A percentile compares a stretch with the other conserved stretches of the same genome.
These are phyloP conservation scores for Dictyostelium firmibasis DNA, from an alignment of 78 protist genomes.

Conservation along the genomic window DNA sequence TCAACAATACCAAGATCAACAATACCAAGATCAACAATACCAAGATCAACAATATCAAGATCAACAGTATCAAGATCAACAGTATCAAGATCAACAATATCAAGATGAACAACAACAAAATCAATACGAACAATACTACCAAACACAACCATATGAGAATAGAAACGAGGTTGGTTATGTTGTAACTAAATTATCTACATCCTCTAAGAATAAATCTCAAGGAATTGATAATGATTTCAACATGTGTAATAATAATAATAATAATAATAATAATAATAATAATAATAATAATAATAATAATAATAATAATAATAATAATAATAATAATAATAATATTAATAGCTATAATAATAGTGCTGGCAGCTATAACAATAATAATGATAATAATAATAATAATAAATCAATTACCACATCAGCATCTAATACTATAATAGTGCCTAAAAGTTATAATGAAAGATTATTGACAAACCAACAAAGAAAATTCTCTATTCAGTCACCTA, in stretches of 20 bases:
- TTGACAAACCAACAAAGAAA: conserved; percentile 7
- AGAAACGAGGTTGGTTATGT: background rate
- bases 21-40: too few species aligned
- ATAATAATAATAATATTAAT: conserved; percentile 18
- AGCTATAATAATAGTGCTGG: background rate
- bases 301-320: background rate
- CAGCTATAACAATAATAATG: background rate
- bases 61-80: too few species aligned
- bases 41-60: too few species aligned
- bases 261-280: too few species aligned
- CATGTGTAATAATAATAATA: background rate
- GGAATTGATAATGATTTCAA: background rate
- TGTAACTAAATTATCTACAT: background rate
- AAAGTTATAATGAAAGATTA: conserved; percentile 7
- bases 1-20: too few species aligned
- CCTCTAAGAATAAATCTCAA: background rate
- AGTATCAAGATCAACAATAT: background rate
- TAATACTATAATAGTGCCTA: too few species aligned
- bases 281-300: too few species aligned
- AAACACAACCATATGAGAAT: background rate
- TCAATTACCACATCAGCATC: too few species aligned
- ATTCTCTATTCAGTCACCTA: background rate
- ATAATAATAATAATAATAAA: background rate
- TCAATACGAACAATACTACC: background rate
- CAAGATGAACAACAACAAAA: background rate